These are phyloP conservation scores for Pseudogymnoascus sp. DNA, from an alignment of 2,329 filamentous ascomycete species.

Conservation along the genomic window DNA sequence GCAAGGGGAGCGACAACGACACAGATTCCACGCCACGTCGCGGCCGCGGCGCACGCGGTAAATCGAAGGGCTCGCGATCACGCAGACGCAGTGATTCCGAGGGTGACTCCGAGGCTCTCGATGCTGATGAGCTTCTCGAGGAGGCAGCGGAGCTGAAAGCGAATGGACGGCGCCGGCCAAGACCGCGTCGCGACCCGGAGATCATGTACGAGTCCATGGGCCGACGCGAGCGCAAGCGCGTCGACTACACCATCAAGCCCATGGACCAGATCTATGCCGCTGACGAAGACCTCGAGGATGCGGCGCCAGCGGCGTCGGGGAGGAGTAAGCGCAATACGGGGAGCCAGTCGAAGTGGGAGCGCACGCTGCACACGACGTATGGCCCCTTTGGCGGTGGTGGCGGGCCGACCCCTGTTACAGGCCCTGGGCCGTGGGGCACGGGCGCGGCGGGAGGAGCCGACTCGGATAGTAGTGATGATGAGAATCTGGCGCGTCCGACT, in stretches of 20 bases:
- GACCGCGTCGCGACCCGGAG: constrained; percentile 44
- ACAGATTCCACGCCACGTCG: constrained; percentile 43
- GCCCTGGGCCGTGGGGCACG: constrained; percentile 65
- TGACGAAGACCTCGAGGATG: constrained; percentile 68
- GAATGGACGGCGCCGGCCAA: constrained; percentile 39
- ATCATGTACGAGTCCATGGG: constrained; percentile 54
- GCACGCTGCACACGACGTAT: constrained; percentile 78
- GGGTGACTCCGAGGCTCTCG: constrained; percentile 50
- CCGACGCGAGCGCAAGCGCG: constrained; percentile 53
- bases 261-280: constrained; percentile 62
- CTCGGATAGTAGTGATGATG: constrained; percentile 95
- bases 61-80: constrained; percentile 40
- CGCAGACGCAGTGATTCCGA: constrained; percentile 45
- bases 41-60: constrained; percentile 37
- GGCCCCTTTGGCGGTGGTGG: constrained; percentile 88
- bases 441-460: constrained; percentile 73
- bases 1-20: constrained; percentile 36
- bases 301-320: constrained; percentile 60
- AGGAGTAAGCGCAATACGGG: constrained; percentile 34
- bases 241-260: constrained; percentile 81
- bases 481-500: constrained; percentile 59
- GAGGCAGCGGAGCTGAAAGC: constrained; percentile 54
- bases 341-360: constrained; percentile 53
- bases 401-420: constrained; percentile 43
- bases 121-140: constrained; percentile 58